These are phyloP conservation scores for Wickerhamomyces sp. DNA, from an alignment of 1,139 yeast species.

Conservation along the genomic window DNA sequence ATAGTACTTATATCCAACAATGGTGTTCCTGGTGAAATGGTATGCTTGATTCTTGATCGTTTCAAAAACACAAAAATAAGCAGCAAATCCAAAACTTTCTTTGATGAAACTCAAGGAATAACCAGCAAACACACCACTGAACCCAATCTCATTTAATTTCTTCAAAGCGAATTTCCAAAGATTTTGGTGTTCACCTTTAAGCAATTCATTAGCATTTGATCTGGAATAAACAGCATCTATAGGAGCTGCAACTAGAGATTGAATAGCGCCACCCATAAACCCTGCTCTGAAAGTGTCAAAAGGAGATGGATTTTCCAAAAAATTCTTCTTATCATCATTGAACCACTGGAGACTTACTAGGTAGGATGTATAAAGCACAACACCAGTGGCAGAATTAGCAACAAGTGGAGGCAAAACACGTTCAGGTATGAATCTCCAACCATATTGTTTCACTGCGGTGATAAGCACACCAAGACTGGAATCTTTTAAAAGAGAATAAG, in stretches of 20 bases:
- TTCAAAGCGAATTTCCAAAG: slow-evolving; percentile 72
- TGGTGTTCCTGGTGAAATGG: slow-evolving; percentile 32
- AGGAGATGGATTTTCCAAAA: slow-evolving; percentile 27
- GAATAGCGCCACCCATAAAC: slow-evolving; percentile 77
- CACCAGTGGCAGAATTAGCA: slow-evolving; percentile 84
- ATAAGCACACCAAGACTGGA: slow-evolving; percentile 70
- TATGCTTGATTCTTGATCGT: slow-evolving; percentile 67
- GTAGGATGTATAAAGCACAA: slow-evolving; percentile 79
- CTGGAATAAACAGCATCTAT: slow-evolving; percentile 86
- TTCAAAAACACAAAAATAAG: slow-evolving; percentile 82
- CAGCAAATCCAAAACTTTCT: slow-evolving; percentile 83
- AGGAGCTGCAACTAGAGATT: slow-evolving; percentile 92
- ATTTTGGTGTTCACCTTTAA: slow-evolving; percentile 63
- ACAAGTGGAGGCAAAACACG: slow-evolving; percentile 80
- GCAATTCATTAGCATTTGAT: slow-evolving; percentile 67
- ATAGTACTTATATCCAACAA: slow-evolving; percentile 18
- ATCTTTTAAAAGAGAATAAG: slow-evolving; percentile 63
- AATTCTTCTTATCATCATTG: slow-evolving; percentile 24
- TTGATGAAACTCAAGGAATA: slow-evolving; percentile 69
- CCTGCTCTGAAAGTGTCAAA: slow-evolving; percentile 76
- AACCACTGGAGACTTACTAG: slow-evolving; percentile 43
- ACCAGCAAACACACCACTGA: slow-evolving; percentile 87
- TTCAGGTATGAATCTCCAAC: slow-evolving; percentile 85
- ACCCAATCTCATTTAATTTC: slow-evolving; percentile 69
- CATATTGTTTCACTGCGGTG: slow-evolving; percentile 68